Evolutionary conservation across 225 moss, liverwort and hornwort species (phyloP).

Genomic region (Physcomitrellopsis africana): DNA sequence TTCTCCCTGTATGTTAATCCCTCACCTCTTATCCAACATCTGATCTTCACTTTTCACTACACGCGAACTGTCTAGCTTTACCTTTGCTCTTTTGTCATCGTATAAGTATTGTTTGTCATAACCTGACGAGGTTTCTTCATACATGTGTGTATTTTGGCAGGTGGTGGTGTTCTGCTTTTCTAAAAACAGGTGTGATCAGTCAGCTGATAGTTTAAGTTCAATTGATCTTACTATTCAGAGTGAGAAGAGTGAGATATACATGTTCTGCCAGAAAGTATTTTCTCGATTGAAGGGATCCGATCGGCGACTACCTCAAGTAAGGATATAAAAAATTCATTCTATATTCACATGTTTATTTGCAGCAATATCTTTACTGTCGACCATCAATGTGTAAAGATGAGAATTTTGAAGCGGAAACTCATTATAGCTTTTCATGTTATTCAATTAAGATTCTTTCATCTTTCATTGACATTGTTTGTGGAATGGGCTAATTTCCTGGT

Average conservation of each 20-base stretch:
- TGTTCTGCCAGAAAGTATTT: constrained; percentile 94
- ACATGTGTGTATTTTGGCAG: constrained; percentile 47
- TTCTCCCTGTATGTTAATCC: constrained; percentile 88
- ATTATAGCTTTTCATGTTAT: constrained; percentile 17
- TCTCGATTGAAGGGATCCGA: constrained; percentile 96
- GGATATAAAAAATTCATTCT: constrained; percentile 14
- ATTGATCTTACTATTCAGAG: constrained; percentile 87
- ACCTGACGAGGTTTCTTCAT: constrained; percentile 20
- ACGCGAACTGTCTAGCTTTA: constrained; percentile 25
- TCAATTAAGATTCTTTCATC: constrained; percentile 10
- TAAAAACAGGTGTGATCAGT: constrained; percentile 95
- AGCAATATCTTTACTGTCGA: background rate
- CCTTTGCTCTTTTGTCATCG: constrained; percentile 10
- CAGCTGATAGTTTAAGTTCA: constrained; percentile 94
- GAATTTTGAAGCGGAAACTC: constrained; percentile 9
- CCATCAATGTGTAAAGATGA: constrained; percentile 4
- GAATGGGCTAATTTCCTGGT: constrained; percentile 33
- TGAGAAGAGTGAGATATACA: constrained; percentile 91
- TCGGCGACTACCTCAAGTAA: constrained; percentile 91
- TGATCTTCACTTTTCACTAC: constrained; percentile 24
- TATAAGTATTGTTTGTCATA: constrained; percentile 16
- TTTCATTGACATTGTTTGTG: constrained; percentile 23
- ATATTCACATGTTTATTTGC: background rate
- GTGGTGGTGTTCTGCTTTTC: constrained; percentile 99
- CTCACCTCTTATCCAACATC: constrained; percentile 33